Evolutionary conservation across 352 stramenopile species (phyloP).

Genomic region (Phytophthora citricola): DNA sequence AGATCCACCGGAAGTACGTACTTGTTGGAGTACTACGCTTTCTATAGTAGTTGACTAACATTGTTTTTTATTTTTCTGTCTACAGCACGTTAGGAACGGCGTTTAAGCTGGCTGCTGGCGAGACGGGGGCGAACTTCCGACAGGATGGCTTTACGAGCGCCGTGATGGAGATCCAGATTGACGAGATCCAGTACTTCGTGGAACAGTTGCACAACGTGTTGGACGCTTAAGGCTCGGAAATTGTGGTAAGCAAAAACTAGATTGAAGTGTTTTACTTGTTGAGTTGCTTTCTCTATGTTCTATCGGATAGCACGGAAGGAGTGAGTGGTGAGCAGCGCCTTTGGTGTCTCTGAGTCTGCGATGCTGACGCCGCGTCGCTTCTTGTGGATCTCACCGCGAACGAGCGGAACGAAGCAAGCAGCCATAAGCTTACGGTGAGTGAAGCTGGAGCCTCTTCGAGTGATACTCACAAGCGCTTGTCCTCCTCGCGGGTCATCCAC

Average conservation of each 20-base stretch:
- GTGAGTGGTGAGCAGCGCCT: constrained; percentile 10
- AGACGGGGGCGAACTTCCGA: constrained; percentile 92
- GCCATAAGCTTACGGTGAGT: constrained; percentile 52
- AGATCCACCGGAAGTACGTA: constrained; percentile 89
- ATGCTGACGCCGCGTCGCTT: constrained; percentile 17
- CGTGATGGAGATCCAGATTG: constrained; percentile 95
- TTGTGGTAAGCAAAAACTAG: constrained; percentile 20
- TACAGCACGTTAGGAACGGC: constrained; percentile 90
- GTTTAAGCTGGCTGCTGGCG: constrained; percentile 94
- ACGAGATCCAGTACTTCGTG: constrained; percentile 96
- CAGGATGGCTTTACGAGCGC: constrained; percentile 97
- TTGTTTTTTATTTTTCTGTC: constrained; percentile 15
- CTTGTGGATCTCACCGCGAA: constrained; percentile 42
- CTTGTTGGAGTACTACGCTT: background rate
- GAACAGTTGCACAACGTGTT: constrained; percentile 95
- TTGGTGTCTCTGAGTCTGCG: constrained; percentile 11
- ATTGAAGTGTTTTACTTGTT: constrained; percentile 13
- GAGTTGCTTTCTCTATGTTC: background rate
- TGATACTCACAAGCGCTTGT: constrained; percentile 84
- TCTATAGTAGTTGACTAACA: background rate
- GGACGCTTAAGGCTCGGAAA: constrained; percentile 64
- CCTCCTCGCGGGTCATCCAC: constrained; percentile 80
- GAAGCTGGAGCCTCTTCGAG: constrained; percentile 55
- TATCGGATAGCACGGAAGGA: constrained; percentile 31
- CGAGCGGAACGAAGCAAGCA: constrained; percentile 81